Evolutionary conservation across 495 filamentous ascomycete species (phyloP).

Genomic region (Massariosphaeria phaeospora): DNA sequence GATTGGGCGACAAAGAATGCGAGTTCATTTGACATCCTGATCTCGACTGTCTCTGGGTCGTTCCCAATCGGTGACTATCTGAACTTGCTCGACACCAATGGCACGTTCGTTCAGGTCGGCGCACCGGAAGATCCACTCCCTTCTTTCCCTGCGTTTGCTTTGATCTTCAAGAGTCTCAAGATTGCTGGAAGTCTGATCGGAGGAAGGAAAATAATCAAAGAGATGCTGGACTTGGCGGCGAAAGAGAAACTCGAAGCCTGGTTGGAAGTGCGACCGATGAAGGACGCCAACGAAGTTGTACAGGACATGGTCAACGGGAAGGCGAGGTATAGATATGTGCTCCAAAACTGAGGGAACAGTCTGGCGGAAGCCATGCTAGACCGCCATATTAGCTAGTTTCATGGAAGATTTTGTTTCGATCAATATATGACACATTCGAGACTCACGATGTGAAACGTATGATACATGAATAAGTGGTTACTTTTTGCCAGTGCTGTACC

Average conservation of each 20-base stretch:
- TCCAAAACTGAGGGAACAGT: too few species aligned
- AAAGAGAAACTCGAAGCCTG: constrained; percentile 69
- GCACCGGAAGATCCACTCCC: constrained; percentile 59
- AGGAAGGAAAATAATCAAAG: constrained; percentile 61
- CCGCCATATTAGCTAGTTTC: too few species aligned
- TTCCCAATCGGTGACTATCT: constrained; percentile 50
- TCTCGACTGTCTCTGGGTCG: constrained; percentile 65
- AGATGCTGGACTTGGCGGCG: constrained; percentile 73
- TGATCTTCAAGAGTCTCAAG: constrained; percentile 64
- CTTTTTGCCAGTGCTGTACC: too few species aligned
- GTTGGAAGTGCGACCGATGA: too few species aligned
- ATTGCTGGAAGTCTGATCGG: constrained; percentile 73
- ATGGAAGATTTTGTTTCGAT: too few species aligned
- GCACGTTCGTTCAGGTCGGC: constrained; percentile 76
- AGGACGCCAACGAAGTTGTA: too few species aligned
- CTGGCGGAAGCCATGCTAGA: too few species aligned
- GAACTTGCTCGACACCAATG: constrained; percentile 58
- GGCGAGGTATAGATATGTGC: too few species aligned
- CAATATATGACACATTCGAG: too few species aligned
- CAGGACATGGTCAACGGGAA: too few species aligned
- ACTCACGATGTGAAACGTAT: too few species aligned
- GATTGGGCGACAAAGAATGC: constrained; percentile 61
- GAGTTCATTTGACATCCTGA: constrained; percentile 66
- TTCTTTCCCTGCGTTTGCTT: constrained; percentile 54
- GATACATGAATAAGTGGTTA: too few species aligned